Percentiles rank a stretch among this genome's conserved stretches.
Evolutionary conservation across 139 green algal genomes (phyloP).

Genomic region (Chlamydomonas applanata): DNA sequence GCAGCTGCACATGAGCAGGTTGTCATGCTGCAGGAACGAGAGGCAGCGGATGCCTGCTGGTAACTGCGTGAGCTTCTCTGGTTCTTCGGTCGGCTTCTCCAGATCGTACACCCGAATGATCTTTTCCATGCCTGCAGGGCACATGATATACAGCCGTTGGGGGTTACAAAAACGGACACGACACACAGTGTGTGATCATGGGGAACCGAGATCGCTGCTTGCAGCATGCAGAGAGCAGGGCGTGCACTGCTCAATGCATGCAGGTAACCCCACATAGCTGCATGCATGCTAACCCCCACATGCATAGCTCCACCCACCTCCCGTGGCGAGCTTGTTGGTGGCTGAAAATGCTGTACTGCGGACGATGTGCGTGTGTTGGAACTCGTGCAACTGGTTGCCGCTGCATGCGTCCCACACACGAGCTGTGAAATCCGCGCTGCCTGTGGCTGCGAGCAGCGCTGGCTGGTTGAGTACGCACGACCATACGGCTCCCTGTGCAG

Average conservation of each 20-base stretch:
- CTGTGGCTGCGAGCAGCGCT: constrained; percentile 87
- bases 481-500: constrained; percentile 90
- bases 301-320: constrained; percentile 56
- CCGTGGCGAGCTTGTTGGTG: constrained; percentile 61
- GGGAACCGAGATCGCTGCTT: no score
- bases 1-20: constrained; percentile 63
- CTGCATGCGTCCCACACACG: constrained; percentile 93
- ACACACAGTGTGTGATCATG: no score
- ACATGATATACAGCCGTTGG: no score
- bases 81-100: constrained; percentile 61
- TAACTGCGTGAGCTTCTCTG: constrained; percentile 39
- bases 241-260: not conserved
- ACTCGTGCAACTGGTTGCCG: constrained; percentile 83
- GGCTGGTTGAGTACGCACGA: constrained; percentile 81
- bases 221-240: no score
- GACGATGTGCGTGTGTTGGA: constrained; percentile 95
- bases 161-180: no score
- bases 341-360: constrained; percentile 77
- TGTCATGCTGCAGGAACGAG: constrained; percentile 73
- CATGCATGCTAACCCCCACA: no score
- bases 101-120: constrained; percentile 92
- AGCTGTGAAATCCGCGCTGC: constrained; percentile 92
- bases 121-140: constrained; percentile 87
- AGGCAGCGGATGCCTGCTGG: constrained; percentile 58
- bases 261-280: not conserved